These are phyloP conservation scores for Diplodia mutila DNA, from an alignment of 2,329 filamentous ascomycete genomes.

Conservation along the genomic window DNA sequence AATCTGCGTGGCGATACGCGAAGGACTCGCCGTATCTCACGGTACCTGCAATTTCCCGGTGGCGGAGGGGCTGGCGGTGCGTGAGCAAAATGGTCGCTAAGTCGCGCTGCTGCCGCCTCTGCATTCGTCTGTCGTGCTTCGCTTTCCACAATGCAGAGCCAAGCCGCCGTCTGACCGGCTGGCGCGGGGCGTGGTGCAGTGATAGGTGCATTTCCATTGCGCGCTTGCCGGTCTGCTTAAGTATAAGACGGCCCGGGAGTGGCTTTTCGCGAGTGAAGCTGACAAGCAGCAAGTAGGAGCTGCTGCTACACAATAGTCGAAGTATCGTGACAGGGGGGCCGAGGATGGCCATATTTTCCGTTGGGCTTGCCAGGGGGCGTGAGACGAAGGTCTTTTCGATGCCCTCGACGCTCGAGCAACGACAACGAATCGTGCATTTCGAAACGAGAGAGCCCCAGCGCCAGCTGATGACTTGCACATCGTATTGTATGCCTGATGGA, in stretches of 20 bases:
- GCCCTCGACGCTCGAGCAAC: neutral
- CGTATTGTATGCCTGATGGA: neutral
- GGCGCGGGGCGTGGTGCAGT: neutral
- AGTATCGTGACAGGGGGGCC: constrained; percentile 6
- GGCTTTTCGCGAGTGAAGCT: neutral
- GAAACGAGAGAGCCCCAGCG: constrained; percentile 1
- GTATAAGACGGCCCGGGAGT: neutral
- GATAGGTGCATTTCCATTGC: constrained; percentile 16
- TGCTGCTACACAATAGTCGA: neutral
- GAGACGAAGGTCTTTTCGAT: neutral
- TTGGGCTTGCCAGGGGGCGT: constrained; percentile 10
- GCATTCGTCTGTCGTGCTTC: neutral
- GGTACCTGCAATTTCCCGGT: constrained; percentile 16
- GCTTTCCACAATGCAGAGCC: constrained; percentile 3
- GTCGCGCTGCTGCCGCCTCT: neutral
- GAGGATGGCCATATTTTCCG: neutral
- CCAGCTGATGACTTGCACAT: constrained; percentile 3
- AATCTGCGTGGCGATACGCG: neutral
- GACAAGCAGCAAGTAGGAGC: constrained; percentile 8
- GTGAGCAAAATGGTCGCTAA: neutral
- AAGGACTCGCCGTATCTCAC: neutral
- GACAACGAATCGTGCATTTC: neutral
- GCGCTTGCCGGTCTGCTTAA: neutral
- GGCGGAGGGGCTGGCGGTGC: neutral
- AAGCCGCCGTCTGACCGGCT: constrained; percentile 4